phyloP scores from a whole-genome alignment of 768 basidiomycete genomes.

The Leccinellum rugosiceps region DNA sequence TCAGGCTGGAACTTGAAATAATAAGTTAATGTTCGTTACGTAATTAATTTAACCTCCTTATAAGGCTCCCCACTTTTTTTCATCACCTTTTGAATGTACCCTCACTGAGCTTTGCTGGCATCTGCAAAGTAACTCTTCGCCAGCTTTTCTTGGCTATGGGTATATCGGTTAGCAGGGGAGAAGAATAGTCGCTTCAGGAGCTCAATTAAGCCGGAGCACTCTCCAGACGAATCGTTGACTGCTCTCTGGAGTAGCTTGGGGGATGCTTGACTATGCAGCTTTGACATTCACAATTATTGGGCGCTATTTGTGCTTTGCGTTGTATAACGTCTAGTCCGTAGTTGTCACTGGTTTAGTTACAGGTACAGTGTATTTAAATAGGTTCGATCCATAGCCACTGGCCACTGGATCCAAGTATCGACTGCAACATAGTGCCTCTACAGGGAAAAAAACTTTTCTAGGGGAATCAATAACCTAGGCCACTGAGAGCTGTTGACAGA shows the following conservation, averaged over 20 bases:
- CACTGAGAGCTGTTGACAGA: background rate
- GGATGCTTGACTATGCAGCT: constrained; percentile 75
- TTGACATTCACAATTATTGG: constrained; percentile 43
- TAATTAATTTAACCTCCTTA: constrained; percentile 5
- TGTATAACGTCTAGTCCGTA: background rate
- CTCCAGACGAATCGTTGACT: constrained; percentile 41
- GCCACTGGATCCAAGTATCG: background rate
- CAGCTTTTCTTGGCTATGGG: constrained; percentile 45
- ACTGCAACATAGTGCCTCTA: background rate
- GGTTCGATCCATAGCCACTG: background rate
- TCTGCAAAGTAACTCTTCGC: constrained; percentile 54
- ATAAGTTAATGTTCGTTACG: constrained; percentile 4
- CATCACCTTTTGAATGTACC: constrained; percentile 3
- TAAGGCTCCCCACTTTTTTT: background rate
- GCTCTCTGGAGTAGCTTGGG: constrained; percentile 39
- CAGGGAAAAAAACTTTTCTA: background rate
- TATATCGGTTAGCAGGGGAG: constrained; percentile 48
- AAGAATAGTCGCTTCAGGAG: constrained; percentile 36
- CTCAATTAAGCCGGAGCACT: constrained; percentile 83
- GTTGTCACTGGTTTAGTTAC: background rate
- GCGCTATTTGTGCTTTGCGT: no score
- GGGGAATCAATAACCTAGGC: background rate
- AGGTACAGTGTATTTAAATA: background rate
- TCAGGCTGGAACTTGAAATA: background rate
- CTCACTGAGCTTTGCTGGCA: constrained; percentile 28